Percentiles rank a stretch among this genome's conserved stretches.
Evolutionary conservation across 169 alveolate species (phyloP).

Genomic region (Plasmodium falciparum): DNA sequence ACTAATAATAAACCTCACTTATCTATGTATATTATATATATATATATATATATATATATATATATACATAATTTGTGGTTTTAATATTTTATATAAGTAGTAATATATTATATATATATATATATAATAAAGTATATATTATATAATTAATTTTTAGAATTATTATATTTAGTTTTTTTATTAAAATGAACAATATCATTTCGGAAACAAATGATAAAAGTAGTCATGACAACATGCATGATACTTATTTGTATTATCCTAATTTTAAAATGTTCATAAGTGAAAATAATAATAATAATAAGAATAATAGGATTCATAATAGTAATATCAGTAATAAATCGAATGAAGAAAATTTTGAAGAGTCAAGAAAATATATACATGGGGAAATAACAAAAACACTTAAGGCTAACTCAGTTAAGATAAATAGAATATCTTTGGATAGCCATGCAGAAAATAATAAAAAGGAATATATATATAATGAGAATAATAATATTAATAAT

Average conservation of each 20-base stretch:
- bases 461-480: background rate
- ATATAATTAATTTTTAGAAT: too few relatives aligned
- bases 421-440: conserved; percentile 19
- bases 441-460: conserved; percentile 1
- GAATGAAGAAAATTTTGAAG: conserved; percentile 44
- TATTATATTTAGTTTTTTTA: background rate
- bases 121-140: too few relatives aligned
- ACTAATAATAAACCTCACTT: too few relatives aligned
- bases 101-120: too few relatives aligned
- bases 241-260: conserved; percentile 59
- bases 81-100: too few relatives aligned
- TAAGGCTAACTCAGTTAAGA: conserved; percentile 48
- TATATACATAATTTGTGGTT: too few relatives aligned
- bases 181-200: conserved; percentile 37
- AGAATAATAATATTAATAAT: too few relatives aligned
- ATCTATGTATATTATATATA: too few relatives aligned
- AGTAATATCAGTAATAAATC: too few relatives aligned
- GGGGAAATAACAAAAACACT: conserved; percentile 70
- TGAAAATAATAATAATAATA: conserved; percentile 17
- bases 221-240: conserved; percentile 38
- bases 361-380: conserved; percentile 74
- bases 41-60: too few relatives aligned
- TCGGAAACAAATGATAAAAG: conserved; percentile 28
- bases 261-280: conserved; percentile 52
- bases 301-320: too few relatives aligned